Base-by-base conservation (phyloP, 371 early-diverging fungal species). In the Mortierella polycephala region DNA sequence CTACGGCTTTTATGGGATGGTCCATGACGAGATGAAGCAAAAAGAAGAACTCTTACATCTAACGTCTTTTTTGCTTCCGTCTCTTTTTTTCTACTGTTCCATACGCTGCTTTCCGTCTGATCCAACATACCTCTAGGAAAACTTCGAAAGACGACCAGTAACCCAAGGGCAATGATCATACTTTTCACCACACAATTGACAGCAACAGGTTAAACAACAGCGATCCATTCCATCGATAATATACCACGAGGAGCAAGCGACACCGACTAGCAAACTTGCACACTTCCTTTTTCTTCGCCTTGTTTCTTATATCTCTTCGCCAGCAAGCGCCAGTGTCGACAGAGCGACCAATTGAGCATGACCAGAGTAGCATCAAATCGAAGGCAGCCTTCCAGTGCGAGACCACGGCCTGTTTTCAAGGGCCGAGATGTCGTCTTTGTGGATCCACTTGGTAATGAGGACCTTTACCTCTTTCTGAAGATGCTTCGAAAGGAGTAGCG, bases 401-500 rank as follows among this genome's bases (percentile, higher is more conserved):
- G 67, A 60, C 60, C 76, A 14, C 60, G 67, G 21, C 79, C 75
- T 13, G 57, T 60, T 53, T 84, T 83, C 80, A 77, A 73, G n/a
- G 85, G 85, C 44, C 85, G 86, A 65, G 85, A 85, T 71, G 85
- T 86, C 47, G 86, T 86, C 23, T 86, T 86, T 79, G 86, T 86
- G 12, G 86, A 86, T 81, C 86, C 86, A n/a, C 83, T 84, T 23
- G 86, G 79, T 77, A 64, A 69, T 41, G 23, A 52, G 44, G n/a
- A 49, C 23, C 8, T 13, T 1, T 52, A n/a, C 23, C 18, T 55
- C 21, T 60, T 46, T 60, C 21, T 45, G 37, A 42, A n/a, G 0
- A 18, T 42, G 56, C 51, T 41, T 40, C 13, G 44, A 62, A 52
- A 58, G 42, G 5, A 8, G 6, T n/a, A 30, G 57, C n/a, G 40